Conservation (phyloP, 2,329 filamentous ascomycete species). For the Teratosphaeria gauchensis region DNA sequence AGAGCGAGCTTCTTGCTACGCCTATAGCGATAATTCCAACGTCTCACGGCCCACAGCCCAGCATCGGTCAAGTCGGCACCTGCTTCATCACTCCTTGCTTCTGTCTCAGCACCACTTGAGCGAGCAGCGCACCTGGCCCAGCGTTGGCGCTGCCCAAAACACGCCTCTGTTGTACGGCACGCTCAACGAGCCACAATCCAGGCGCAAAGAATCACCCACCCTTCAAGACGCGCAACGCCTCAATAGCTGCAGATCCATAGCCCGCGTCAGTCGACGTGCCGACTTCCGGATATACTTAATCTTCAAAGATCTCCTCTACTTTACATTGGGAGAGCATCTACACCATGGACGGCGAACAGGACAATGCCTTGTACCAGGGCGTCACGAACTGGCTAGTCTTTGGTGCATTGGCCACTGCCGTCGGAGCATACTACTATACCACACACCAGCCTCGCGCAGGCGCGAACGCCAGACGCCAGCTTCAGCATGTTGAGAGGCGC, state of each 20-base stretch:
- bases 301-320: background rate
- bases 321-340: background rate
- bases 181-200: background rate
- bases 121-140: background rate
- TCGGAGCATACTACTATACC: constrained; percentile 6
- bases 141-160: background rate
- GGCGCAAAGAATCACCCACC: background rate
- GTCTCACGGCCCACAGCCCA: background rate
- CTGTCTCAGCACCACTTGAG: background rate
- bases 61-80: background rate
- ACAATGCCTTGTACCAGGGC: background rate
- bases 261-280: background rate
- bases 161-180: constrained; percentile 5
- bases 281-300: background rate
- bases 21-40: background rate
- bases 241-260: background rate
- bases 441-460: constrained; percentile 2
- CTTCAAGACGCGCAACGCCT: background rate
- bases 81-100: background rate
- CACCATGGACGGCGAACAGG: background rate
- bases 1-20: background rate
- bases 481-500: constrained; percentile 1
- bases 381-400: constrained; percentile 1
- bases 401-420: background rate
- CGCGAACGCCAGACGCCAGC: background rate